Evolutionary conservation across 306 rosid genomes (phyloP).

Genomic region (Arachis hypogaea): DNA sequence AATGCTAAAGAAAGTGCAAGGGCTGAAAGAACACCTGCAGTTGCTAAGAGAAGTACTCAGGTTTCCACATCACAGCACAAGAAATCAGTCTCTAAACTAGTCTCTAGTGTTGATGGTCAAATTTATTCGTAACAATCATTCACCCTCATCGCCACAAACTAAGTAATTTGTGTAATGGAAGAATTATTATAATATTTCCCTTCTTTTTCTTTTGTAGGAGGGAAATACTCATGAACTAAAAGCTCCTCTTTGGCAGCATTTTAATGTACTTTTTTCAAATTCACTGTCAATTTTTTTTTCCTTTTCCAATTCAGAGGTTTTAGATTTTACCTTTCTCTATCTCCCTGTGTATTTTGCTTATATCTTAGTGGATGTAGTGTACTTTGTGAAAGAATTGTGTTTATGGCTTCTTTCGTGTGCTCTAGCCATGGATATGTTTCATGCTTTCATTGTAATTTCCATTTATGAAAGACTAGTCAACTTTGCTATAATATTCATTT

Average conservation of each 20-base stretch:
- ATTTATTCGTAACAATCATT: slow-evolving; percentile 69
- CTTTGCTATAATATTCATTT: too few species aligned
- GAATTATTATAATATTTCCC: not conserved
- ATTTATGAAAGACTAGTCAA: too few species aligned
- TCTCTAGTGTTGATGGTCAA: slow-evolving; percentile 92
- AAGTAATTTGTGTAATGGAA: not conserved
- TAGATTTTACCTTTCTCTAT: too few species aligned
- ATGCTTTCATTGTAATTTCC: too few species aligned
- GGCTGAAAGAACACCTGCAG: slow-evolving; percentile 27
- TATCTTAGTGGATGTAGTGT: too few species aligned
- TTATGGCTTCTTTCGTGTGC: not conserved
- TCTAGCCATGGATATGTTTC: too few species aligned
- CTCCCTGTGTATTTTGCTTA: too few species aligned
- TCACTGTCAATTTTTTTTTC: too few species aligned
- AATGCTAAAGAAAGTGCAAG: slow-evolving; percentile 64
- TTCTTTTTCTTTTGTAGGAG: not conserved
- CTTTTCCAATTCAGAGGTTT: too few species aligned
- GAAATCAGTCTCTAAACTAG: slow-evolving; percentile 51
- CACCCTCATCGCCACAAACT: slow-evolving; percentile 37
- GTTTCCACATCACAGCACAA: slow-evolving; percentile 55
- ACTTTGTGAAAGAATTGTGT: not conserved
- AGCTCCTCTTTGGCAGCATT: slow-evolving; percentile 4
- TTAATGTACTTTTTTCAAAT: not conserved
- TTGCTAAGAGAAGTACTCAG: slow-evolving; percentile 65
- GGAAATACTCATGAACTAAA: not conserved